These are phyloP conservation scores for Schizochytrium sp. DNA, from an alignment of 108 stramenopile genomes.

Conservation along the genomic window DNA sequence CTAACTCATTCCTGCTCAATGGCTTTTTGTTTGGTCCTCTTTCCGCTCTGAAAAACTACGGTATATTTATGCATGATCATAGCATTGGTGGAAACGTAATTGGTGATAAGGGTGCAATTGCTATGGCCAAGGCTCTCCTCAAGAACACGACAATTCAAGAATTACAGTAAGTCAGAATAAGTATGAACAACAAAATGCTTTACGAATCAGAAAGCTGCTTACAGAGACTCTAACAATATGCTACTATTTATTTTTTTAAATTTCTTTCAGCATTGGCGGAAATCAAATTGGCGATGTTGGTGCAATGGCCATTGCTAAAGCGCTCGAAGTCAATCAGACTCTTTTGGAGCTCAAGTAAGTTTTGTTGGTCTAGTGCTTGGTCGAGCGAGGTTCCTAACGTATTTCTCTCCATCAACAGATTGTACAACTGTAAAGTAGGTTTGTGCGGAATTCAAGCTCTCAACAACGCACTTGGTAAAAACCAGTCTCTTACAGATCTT, in stretches of 20 bases:
- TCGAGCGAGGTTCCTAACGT: too few relatives aligned
- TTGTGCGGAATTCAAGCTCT: background rate
- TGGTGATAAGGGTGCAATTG: background rate
- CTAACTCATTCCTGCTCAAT: too few relatives aligned
- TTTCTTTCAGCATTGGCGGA: constrained; percentile 17
- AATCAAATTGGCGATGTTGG: background rate
- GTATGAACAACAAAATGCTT: background rate
- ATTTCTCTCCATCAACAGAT: background rate
- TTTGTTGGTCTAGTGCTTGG: background rate
- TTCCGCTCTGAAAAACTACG: background rate
- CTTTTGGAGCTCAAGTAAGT: constrained; percentile 17
- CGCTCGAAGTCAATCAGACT: background rate
- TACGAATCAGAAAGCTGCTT: too few relatives aligned
- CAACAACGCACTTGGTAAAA: background rate
- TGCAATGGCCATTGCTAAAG: background rate
- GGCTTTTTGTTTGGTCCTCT: background rate
- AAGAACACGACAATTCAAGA: background rate
- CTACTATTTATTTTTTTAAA: background rate
- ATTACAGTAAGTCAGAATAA: background rate
- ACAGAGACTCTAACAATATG: too few relatives aligned
- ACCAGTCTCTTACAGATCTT: background rate
- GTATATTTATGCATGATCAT: background rate
- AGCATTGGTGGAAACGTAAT: constrained; percentile 28
- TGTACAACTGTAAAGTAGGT: background rate
- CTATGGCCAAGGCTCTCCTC: background rate